phyloP scores from a whole-genome alignment of 176 grass and related monocot genomes.

The Carex kokanica region DNA sequence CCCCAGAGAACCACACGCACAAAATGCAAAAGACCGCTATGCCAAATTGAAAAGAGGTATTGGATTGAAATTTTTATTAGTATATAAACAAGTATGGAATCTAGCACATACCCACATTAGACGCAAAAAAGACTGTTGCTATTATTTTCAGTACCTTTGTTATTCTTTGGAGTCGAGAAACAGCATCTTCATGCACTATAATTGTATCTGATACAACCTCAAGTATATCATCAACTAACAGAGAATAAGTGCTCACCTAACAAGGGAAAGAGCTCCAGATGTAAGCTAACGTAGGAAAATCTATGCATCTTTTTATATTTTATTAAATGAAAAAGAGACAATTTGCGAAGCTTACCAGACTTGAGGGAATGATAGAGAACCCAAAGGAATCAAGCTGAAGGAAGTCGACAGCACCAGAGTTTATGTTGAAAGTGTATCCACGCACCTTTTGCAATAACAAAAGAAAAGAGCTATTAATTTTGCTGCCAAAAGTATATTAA shows the following conservation, averaged over 20 bases:
- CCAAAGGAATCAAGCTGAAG: constrained; percentile 95
- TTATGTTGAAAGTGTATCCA: constrained; percentile 85
- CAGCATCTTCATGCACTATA: constrained; percentile 68
- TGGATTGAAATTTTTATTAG: neutral
- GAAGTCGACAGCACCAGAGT: constrained; percentile 73
- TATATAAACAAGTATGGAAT: neutral
- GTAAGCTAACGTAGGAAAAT: neutral
- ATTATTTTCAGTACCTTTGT: constrained; percentile 56
- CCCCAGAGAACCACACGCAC: neutral
- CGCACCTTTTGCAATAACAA: constrained; percentile 57
- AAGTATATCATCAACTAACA: constrained; percentile 81
- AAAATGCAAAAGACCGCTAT: neutral
- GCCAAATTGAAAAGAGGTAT: neutral
- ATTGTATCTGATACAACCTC: constrained; percentile 71
- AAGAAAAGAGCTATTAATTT: neutral
- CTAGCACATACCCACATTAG: neutral
- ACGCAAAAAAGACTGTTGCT: neutral
- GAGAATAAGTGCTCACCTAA: constrained; percentile 81
- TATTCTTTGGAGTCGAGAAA: constrained; percentile 81
- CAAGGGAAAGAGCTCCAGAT: constrained; percentile 11
- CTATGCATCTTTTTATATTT: neutral
- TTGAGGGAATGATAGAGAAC: constrained; percentile 70
- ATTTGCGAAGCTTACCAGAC: constrained; percentile 50
- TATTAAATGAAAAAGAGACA: neutral
- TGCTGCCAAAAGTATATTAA: neutral